These are phyloP conservation scores for Colletotrichum cereale DNA, from an alignment of 2,329 filamentous ascomycete genomes.

Conservation along the genomic window DNA sequence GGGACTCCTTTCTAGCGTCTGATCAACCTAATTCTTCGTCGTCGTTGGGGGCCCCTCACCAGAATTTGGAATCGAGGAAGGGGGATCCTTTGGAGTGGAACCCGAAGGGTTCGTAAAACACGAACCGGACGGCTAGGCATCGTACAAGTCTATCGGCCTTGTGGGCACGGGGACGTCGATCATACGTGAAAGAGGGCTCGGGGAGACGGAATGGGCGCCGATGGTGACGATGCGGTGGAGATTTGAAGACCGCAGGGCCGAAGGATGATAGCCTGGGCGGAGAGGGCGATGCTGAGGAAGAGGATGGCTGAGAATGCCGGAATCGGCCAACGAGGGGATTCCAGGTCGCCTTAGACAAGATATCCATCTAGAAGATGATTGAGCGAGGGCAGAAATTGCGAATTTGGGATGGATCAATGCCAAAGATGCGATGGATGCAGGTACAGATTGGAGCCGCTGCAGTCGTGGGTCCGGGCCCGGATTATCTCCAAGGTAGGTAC, in stretches of 20 bases:
- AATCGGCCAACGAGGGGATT: not conserved
- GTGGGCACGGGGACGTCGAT: slow-evolving; percentile 36
- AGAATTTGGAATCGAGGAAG: slow-evolving; percentile 13
- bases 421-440: slow-evolving; percentile 27
- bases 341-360: not conserved
- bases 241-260: slow-evolving; percentile 24
- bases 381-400: slow-evolving; percentile 38
- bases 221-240: slow-evolving; percentile 13
- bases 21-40: slow-evolving; percentile 37
- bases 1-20: slow-evolving; percentile 51
- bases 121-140: slow-evolving; percentile 29
- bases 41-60: not conserved
- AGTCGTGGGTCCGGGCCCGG: not conserved
- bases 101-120: not conserved
- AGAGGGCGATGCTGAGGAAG: slow-evolving; percentile 3
- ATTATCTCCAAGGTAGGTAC: not conserved
- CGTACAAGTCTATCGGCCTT: slow-evolving; percentile 16
- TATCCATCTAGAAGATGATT: slow-evolving; percentile 2
- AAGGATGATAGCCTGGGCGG: slow-evolving; percentile 12
- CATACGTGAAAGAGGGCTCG: slow-evolving; percentile 31
- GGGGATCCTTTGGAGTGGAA: slow-evolving; percentile 8
- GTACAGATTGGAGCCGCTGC: slow-evolving; percentile 15
- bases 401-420: slow-evolving; percentile 28
- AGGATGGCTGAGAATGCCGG: not conserved
- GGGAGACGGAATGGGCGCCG: slow-evolving; percentile 9